These are phyloP conservation scores for Umbelopsis sp. DNA, from an alignment of 192 early-diverging fungal genomes.

Conservation along the genomic window DNA sequence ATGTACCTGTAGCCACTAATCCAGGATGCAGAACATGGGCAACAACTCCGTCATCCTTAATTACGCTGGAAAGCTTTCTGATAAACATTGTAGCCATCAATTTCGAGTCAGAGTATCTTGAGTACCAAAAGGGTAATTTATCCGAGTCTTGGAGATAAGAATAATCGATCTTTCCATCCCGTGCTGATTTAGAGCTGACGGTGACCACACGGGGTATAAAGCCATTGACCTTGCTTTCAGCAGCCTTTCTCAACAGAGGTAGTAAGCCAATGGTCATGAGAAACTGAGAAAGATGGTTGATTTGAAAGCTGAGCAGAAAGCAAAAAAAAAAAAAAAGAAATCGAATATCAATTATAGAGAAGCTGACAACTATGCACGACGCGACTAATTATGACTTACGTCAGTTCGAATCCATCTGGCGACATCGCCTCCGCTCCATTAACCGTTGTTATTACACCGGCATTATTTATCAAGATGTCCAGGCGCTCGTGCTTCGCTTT, in stretches of 20 bases:
- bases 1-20: neutral
- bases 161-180: neutral
- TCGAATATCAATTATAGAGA: too few species aligned
- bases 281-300: slow-evolving; percentile 14
- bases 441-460: slow-evolving; percentile 27
- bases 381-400: neutral
- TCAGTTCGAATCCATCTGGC: neutral
- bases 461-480: slow-evolving; percentile 56
- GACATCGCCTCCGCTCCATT: neutral
- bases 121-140: neutral
- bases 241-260: neutral
- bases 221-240: neutral
- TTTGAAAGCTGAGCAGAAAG: too few species aligned
- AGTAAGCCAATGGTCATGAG: slow-evolving; percentile 7
- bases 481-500: slow-evolving; percentile 26
- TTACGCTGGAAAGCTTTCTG: neutral
- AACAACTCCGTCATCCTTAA: neutral
- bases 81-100: slow-evolving; percentile 2
- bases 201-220: slow-evolving; percentile 3
- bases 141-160: neutral
- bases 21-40: slow-evolving; percentile 16
- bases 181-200: neutral
- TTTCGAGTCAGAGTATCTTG: slow-evolving; percentile 16
- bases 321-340: too few species aligned
- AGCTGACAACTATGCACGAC: neutral